phyloP scores from a whole-genome alignment of 805 yeast species.

The Priceomyces carsonii region DNA sequence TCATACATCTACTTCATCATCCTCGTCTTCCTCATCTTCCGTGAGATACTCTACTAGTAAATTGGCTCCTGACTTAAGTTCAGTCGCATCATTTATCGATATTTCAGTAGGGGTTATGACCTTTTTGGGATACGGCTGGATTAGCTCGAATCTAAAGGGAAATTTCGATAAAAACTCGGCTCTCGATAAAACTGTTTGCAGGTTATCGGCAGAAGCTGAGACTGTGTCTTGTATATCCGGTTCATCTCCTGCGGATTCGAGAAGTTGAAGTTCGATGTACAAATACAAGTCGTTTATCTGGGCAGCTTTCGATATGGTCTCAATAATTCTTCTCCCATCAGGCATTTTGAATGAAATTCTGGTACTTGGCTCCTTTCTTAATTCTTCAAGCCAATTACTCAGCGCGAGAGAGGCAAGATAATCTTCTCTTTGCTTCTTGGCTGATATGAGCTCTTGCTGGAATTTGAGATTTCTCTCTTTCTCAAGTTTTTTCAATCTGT shows the following conservation, averaged over 20 bases:
- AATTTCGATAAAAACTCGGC: conserved; percentile 26
- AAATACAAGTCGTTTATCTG: conserved; percentile 49
- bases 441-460: conserved; percentile 6
- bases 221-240: not conserved
- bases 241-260: conserved; percentile 9
- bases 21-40: conserved; percentile 20
- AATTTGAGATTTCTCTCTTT: conserved; percentile 25
- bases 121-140: conserved; percentile 44
- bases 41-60: conserved; percentile 36
- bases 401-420: conserved; percentile 18
- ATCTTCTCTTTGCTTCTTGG: conserved; percentile 14
- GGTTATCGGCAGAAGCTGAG: conserved; percentile 5
- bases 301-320: conserved; percentile 41
- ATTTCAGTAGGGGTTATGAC: conserved; percentile 16
- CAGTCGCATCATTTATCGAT: conserved; percentile 17
- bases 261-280: conserved; percentile 46
- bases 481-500: conserved; percentile 52
- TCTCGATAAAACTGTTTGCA: conserved; percentile 9
- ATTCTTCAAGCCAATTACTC: conserved; percentile 13
- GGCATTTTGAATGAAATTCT: conserved; percentile 57
- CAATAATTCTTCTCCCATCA: conserved; percentile 50
- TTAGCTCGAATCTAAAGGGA: conserved; percentile 35
- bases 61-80: conserved; percentile 37
- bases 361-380: conserved; percentile 15
- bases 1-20: conserved; percentile 5